Base-by-base conservation (phyloP, 148 eudicot genomes). In the Suaeda aralocaspica region DNA sequence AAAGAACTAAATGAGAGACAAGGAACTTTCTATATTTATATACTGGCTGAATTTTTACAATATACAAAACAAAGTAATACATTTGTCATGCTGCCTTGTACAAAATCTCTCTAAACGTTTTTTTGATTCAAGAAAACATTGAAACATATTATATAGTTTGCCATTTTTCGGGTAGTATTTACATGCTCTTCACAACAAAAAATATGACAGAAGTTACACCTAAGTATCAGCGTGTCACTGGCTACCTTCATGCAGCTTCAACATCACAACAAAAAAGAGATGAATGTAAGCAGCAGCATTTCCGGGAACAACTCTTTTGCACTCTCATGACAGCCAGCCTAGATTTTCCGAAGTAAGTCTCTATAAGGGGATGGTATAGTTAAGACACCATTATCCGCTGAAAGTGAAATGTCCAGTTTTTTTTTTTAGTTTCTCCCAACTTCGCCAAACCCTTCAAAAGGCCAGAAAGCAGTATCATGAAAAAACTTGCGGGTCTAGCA, bases 21-120 rank as follows among this genome's bases (percentile, higher is more conserved):
- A 53, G 59, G 11, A 24, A 49, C 11, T 45, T 66, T 36, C n/a
- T 63, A 22, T 57, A 73, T 66, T 73, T 36, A 73, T 73, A 53
- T 72, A 67, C 72, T 60, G 44, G 30, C 53, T 61, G 39, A 63
- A 8, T 59, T 61, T 39, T 52, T 64, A 67, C 72, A 72, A 67
- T 77, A 57, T 77, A 72, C 80, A 77, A 57, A 62, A 25, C 67
- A 67, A 21, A 67, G 49, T 14, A 48, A 51, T 30, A 50, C 59
- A 46, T 22, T 13, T 42, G 45, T 66, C 34, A 58, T 13, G 57
- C 42, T 36, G 36, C 50, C 52, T 69, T 31, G 45, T 68, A 77
- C 80, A 77, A 77, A 72, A 77, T 72, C 56, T 61, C 64, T 60
- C 29, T 49, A 22, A 60, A 0, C 63, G n/a, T n/a, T n/a, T 72